Evolutionary conservation across 2,329 filamentous ascomycete genomes (phyloP).

Genomic region (Trichoderma oligosporum): DNA sequence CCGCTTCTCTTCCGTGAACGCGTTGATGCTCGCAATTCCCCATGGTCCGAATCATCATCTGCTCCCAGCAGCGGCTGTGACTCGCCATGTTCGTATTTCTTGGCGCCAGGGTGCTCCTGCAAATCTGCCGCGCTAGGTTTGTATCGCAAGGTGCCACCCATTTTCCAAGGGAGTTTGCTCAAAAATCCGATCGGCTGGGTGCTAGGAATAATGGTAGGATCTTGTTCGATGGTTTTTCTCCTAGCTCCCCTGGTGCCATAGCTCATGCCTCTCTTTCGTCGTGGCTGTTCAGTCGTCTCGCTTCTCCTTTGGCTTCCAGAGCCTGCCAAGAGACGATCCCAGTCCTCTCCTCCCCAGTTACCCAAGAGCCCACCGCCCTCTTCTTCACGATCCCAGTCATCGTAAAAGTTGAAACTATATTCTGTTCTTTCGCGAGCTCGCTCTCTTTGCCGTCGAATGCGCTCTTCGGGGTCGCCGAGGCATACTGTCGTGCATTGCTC

Average conservation of each 20-base stretch:
- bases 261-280: slow-evolving; percentile 77
- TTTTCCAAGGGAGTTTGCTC: slow-evolving; percentile 75
- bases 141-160: slow-evolving; percentile 79
- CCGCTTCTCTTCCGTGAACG: slow-evolving; percentile 60
- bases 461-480: slow-evolving; percentile 68
- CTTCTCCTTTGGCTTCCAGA: slow-evolving; percentile 49
- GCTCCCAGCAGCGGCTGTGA: slow-evolving; percentile 63
- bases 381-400: slow-evolving; percentile 79
- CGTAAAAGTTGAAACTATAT: slow-evolving; percentile 93
- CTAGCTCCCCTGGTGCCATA: slow-evolving; percentile 67
- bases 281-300: slow-evolving; percentile 57
- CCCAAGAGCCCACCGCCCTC: slow-evolving; percentile 58
- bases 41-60: slow-evolving; percentile 31
- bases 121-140: slow-evolving; percentile 87
- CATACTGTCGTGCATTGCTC: slow-evolving; percentile 71
- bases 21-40: slow-evolving; percentile 28
- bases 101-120: slow-evolving; percentile 71
- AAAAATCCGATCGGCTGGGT: slow-evolving; percentile 83
- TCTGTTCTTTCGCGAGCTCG: slow-evolving; percentile 67
- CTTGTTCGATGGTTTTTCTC: slow-evolving; percentile 55
- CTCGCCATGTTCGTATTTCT: slow-evolving; percentile 48
- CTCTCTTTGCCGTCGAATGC: slow-evolving; percentile 63
- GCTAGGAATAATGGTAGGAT: slow-evolving; percentile 86
- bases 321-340: slow-evolving; percentile 76
- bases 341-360: slow-evolving; percentile 75